Conservation (phyloP, 805 yeast species). For the Candida peoriensis region DNA sequence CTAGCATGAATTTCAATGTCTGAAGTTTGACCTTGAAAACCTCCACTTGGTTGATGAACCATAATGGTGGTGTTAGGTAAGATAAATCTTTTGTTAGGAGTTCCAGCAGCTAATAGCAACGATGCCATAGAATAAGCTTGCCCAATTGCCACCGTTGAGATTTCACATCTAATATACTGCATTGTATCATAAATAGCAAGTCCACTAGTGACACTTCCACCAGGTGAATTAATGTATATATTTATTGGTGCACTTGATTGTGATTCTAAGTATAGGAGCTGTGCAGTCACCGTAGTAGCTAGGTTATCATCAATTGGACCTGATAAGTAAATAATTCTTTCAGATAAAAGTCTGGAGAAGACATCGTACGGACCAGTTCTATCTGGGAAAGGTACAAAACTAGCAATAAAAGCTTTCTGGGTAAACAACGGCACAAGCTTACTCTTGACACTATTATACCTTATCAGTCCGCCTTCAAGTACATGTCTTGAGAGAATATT, state of each 20-base stretch:
- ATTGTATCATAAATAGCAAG: slow-evolving; percentile 31
- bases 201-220: slow-evolving; percentile 30
- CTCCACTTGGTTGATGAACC: slow-evolving; percentile 31
- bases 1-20: slow-evolving; percentile 31
- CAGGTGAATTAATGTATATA: slow-evolving; percentile 28
- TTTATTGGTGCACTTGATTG: slow-evolving; percentile 21
- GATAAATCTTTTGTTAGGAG: slow-evolving; percentile 24
- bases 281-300: slow-evolving; percentile 24
- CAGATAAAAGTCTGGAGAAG: slow-evolving; percentile 18
- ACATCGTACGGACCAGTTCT: slow-evolving; percentile 9
- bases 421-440: background rate
- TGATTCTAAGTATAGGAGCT: slow-evolving; percentile 19
- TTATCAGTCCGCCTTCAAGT: slow-evolving; percentile 4
- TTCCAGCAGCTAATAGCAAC: slow-evolving; percentile 26
- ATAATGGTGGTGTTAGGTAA: slow-evolving; percentile 29
- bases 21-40: slow-evolving; percentile 26
- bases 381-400: background rate
- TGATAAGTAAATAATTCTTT: slow-evolving; percentile 24
- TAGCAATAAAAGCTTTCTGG: background rate
- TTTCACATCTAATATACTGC: slow-evolving; percentile 28
- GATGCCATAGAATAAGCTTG: slow-evolving; percentile 32
- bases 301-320: slow-evolving; percentile 23
- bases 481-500: too few species aligned
- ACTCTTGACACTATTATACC: slow-evolving; percentile 4
- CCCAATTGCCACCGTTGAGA: slow-evolving; percentile 31